Evolutionary conservation across 2,329 filamentous ascomycete species (phyloP), one percentile per base, ranked within the genome.

Genomic region (Alternaria triticina): DNA sequence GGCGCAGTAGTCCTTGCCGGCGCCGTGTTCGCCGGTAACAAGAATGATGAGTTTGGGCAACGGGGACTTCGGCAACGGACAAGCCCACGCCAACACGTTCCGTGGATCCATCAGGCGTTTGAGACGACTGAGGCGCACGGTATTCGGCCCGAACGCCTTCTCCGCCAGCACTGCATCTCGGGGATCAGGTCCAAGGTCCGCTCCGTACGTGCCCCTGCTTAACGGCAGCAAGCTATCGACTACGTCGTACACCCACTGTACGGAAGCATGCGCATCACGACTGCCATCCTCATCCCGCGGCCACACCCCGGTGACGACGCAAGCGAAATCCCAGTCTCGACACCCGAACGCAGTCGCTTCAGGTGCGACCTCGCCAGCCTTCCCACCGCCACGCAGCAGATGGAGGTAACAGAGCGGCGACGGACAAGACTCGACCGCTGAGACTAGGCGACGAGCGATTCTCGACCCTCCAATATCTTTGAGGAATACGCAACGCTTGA

Each of bases 401-500:
- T 90, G 87, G 52, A 90, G 76, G 77, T 90, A 90, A 74, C 86
- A 90, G 13, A 86, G 71, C 43, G 82, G 77, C 0, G 86, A 82
- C 3, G 88, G 87, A 45, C 85, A 82, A 63, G 64, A 77, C 46
- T 82, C 61, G 5, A 90, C 17, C 6, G 87, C 86, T 3, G 70
- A 60, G 13, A 84, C 59, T 47, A 90, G 76, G 6, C 69, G 68
- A 1, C 78, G 50, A 23, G 74, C 70, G 1, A 86, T 43, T 2
- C 75, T 57, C 3, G 2, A 43, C 54, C 58, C 61, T 64, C 80
- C 80, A 12, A 89, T 84, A 40, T 71, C 0, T 61, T 85, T 86
- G 8, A 90, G 74, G 69, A 90, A 90, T 28, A 90, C 45, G 72
- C 88, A 90, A 68, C 88, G 83, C 78, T 90, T 90, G 80, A 90